Evolutionary conservation across 2,329 filamentous ascomycete genomes (phyloP).

Genomic region (Pestalotiopsis sp.): DNA sequence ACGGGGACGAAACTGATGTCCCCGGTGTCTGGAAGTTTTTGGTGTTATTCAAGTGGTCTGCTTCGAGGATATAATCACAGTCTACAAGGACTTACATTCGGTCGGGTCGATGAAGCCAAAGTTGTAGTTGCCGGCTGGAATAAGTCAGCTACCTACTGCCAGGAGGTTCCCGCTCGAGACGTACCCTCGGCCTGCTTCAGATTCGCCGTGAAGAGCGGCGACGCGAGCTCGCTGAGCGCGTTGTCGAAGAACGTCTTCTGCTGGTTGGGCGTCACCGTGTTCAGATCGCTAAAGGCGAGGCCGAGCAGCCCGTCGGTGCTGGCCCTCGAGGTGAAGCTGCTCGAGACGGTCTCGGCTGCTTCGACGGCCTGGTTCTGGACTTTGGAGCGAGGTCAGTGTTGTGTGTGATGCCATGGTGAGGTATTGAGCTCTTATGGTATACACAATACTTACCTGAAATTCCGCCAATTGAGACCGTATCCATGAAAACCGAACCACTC

Average conservation of each 20-base stretch:
- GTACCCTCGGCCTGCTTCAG: constrained; percentile 32
- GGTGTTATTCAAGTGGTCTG: too few relatives aligned
- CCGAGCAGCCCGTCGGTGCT: constrained; percentile 46
- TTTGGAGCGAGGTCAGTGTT: constrained; percentile 15
- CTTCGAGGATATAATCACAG: neutral
- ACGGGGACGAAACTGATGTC: constrained; percentile 58
- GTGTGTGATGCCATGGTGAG: neutral
- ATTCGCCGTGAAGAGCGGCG: constrained; percentile 58
- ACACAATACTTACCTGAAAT: constrained; percentile 20
- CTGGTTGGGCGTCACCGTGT: constrained; percentile 40
- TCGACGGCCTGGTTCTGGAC: constrained; percentile 45
- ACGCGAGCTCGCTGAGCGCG: constrained; percentile 28
- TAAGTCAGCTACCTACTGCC: neutral
- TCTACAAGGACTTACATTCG: constrained; percentile 44
- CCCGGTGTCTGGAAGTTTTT: constrained; percentile 40
- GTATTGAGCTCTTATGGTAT: neutral
- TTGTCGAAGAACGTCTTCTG: constrained; percentile 49
- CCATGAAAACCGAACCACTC: constrained; percentile 44
- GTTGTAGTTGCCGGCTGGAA: constrained; percentile 36
- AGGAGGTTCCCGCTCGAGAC: constrained; percentile 25
- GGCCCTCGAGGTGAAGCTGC: constrained; percentile 38
- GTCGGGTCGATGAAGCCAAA: constrained; percentile 53
- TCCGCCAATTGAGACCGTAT: constrained; percentile 44
- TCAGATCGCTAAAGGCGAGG: constrained; percentile 44
- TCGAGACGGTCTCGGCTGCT: constrained; percentile 41